Conservation (phyloP, 345 rosid genomes). For the Moringa oleifera region DNA sequence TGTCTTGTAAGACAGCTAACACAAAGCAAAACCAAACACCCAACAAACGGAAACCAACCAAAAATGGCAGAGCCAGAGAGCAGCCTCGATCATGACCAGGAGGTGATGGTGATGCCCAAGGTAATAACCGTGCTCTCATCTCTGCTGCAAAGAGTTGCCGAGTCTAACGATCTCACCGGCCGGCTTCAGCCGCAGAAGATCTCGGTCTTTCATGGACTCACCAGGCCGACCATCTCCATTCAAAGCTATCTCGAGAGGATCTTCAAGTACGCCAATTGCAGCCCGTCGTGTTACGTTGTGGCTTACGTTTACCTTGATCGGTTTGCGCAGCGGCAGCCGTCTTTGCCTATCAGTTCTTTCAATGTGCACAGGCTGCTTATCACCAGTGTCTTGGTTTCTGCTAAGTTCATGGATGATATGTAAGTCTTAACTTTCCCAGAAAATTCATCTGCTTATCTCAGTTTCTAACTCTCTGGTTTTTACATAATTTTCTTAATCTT, state of each 20-base stretch:
- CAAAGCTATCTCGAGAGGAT: slow-evolving; percentile 67
- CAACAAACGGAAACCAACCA: neutral
- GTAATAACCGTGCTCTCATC: slow-evolving; percentile 40
- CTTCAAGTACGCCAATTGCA: slow-evolving; percentile 65
- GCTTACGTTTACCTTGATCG: slow-evolving; percentile 72
- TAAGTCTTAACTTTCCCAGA: no score
- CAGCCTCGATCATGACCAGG: neutral
- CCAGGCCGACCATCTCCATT: slow-evolving; percentile 53
- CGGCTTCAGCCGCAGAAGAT: slow-evolving; percentile 34
- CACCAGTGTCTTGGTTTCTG: slow-evolving; percentile 70
- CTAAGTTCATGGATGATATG: slow-evolving; percentile 82
- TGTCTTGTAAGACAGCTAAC: neutral
- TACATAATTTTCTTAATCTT: neutral
- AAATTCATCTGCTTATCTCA: neutral
- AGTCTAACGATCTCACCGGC: slow-evolving; percentile 36
- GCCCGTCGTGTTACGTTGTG: slow-evolving; percentile 67
- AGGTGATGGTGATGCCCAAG: slow-evolving; percentile 35
- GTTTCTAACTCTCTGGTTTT: neutral
- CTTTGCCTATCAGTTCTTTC: slow-evolving; percentile 50
- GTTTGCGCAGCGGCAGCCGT: slow-evolving; percentile 47
- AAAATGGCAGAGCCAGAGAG: slow-evolving; percentile 22
- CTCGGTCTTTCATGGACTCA: slow-evolving; percentile 49
- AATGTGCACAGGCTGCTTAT: slow-evolving; percentile 67
- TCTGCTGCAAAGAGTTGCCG: slow-evolving; percentile 45
- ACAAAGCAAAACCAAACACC: neutral